Conservation (phyloP, 1,139 yeast species). For the Yamadazyma taylorii region DNA sequence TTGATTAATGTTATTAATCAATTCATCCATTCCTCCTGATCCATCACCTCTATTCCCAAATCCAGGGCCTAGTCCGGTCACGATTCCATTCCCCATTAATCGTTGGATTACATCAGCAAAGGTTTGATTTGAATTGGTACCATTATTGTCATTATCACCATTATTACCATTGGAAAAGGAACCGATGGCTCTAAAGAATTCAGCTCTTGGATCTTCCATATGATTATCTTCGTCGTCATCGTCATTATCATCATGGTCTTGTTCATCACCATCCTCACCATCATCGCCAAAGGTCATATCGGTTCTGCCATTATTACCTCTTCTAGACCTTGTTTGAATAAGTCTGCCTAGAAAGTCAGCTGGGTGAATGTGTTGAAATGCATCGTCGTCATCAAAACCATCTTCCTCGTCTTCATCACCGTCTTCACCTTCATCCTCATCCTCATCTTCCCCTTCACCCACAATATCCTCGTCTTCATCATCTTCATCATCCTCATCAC, state of each 20-base stretch:
- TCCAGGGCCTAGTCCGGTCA: no score
- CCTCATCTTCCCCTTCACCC: conserved; percentile 11
- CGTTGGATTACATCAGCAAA: conserved; percentile 40
- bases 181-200: conserved; percentile 26
- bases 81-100: conserved; percentile 39
- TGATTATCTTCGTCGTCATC: conserved; percentile 17
- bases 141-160: conserved; percentile 6
- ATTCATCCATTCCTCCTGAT: conserved; percentile 40
- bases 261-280: conserved; percentile 19
- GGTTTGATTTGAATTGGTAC: conserved; percentile 15
- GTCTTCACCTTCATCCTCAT: conserved; percentile 18
- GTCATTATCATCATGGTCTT: conserved; percentile 19
- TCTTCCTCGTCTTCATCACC: conserved; percentile 21
- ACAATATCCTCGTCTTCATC: conserved; percentile 8
- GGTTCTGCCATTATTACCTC: conserved; percentile 10
- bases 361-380: conserved; percentile 25
- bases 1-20: conserved; percentile 43
- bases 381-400: conserved; percentile 21
- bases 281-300: not conserved
- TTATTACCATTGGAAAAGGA: conserved; percentile 5
- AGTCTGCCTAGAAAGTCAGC: conserved; percentile 26
- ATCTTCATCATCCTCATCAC: conserved; percentile 11
- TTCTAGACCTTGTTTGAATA: conserved; percentile 19
- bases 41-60: no score
- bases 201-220: conserved; percentile 25